Conservation (phyloP, 345 rosid species). For the Hibiscus trionum region DNA sequence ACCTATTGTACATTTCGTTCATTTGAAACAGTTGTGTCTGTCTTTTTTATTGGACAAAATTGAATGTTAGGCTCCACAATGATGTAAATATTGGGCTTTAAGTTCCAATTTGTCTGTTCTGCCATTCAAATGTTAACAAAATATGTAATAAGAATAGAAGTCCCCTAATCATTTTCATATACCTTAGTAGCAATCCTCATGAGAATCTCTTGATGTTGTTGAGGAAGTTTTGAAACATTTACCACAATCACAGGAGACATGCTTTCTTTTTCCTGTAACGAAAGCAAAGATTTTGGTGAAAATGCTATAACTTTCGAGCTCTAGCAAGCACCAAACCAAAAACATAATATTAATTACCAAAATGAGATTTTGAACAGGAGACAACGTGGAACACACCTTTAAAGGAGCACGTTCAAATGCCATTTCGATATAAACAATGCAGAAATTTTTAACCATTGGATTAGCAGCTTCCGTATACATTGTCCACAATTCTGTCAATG, state of each 20-base stretch:
- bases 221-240: conserved; percentile 64
- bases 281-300: conserved; percentile 9
- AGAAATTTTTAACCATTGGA: conserved; percentile 81
- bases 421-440: conserved; percentile 91
- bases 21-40: neutral
- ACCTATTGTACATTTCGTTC: neutral
- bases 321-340: neutral
- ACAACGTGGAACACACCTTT: conserved; percentile 41
- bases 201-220: conserved; percentile 80
- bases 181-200: conserved; percentile 70
- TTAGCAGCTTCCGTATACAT: conserved; percentile 48
- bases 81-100: neutral
- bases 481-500: conserved; percentile 61
- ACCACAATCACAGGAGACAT: conserved; percentile 57
- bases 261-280: conserved; percentile 67
- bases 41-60: neutral
- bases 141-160: neutral
- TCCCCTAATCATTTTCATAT: conserved; percentile 3
- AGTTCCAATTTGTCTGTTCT: neutral
- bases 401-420: conserved; percentile 64
- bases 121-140: neutral
- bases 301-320: neutral
- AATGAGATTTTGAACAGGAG: conserved; percentile 2
- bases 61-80: neutral
- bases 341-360: neutral